Percentiles rank a stretch among this genome's conserved stretches.
These are phyloP conservation scores for Coleophoma eucalyptorum DNA, from an alignment of 2,329 filamentous ascomycete genomes.

Conservation along the genomic window DNA sequence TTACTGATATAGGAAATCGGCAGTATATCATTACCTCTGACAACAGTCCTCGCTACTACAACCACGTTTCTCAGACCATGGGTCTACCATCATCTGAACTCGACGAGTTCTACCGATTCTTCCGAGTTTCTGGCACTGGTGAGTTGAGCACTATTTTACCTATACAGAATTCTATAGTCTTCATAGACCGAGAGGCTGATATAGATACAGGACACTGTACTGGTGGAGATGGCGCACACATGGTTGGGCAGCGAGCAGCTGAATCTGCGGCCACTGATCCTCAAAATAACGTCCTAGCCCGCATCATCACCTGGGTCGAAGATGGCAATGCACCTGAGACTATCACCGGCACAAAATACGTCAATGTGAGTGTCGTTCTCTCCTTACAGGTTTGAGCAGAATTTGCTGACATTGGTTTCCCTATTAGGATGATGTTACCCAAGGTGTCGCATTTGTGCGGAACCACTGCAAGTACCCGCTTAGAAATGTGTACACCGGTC, in stretches of 20 bases:
- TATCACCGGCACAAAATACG: not conserved
- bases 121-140: conserved; percentile 40
- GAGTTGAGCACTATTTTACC: not conserved
- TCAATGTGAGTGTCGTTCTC: not conserved
- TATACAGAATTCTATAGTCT: too few species aligned
- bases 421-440: conserved; percentile 14
- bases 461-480: conserved; percentile 21
- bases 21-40: conserved; percentile 32
- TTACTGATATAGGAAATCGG: too few species aligned
- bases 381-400: not conserved
- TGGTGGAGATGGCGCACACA: conserved; percentile 40
- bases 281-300: conserved; percentile 40
- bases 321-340: conserved; percentile 10
- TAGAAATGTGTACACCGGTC: conserved; percentile 12
- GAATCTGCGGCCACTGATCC: conserved; percentile 26
- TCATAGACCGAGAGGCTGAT: not conserved
- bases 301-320: conserved; percentile 44
- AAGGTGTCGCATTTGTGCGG: conserved; percentile 13
- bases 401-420: not conserved
- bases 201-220: conserved; percentile 39
- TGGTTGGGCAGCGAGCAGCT: conserved; percentile 21
- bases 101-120: conserved; percentile 43
- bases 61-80: conserved; percentile 31
- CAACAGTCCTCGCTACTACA: conserved; percentile 43
- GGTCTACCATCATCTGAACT: conserved; percentile 25